Base-by-base conservation (phyloP, 495 filamentous ascomycete genomes). In the Xylaria bambusicola region DNA sequence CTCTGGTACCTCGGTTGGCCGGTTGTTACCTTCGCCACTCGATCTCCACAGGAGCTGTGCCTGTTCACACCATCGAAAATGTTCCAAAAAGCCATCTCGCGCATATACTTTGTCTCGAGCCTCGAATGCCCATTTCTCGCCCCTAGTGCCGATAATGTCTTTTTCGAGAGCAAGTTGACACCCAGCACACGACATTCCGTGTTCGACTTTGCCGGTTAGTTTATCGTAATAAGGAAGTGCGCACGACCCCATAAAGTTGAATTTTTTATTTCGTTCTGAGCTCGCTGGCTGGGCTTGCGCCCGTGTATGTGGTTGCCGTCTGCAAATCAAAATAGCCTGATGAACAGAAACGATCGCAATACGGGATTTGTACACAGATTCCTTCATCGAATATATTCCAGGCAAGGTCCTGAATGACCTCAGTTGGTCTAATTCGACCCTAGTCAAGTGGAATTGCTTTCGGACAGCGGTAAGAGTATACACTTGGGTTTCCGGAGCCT, bases 191-290 rank as follows among this genome's bases (percentile, higher is more conserved):
- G 67, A 73, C 35, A 75, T 49, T 66, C 73, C 71, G 48, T 62
- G 50, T 46, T 77, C 71, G 35, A 71, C 65, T 51, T 31, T 63
- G 38, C 67, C 66, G 64, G 67, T 75, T 60, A 50, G 63, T 63
- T 58, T 70, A 47, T 76, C 68, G 56, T 73, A 77, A 59, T 73
- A 71, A 64, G 68, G 72, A 54, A 77, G 72, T 61, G 71, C 69
- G 60, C 70, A 75, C 18, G 68, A 62, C 24, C 41, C 72, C 69
- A 71, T 73, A 60, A 70, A 77, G 48, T 67, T 68, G 58, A 68
- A 66, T 45, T 66, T 73, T 53, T 63, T 33, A 62, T 66, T 63
- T 66, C 63, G 61, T 58, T 50, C 67, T 26, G 47, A 61, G 56
- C 41, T 62, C 49, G 52, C 57, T 50, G 45, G 54, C 33, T 64